These are phyloP conservation scores for Blepharisma japonicum DNA, from an alignment of 73 alveolate genomes.

Conservation along the genomic window DNA sequence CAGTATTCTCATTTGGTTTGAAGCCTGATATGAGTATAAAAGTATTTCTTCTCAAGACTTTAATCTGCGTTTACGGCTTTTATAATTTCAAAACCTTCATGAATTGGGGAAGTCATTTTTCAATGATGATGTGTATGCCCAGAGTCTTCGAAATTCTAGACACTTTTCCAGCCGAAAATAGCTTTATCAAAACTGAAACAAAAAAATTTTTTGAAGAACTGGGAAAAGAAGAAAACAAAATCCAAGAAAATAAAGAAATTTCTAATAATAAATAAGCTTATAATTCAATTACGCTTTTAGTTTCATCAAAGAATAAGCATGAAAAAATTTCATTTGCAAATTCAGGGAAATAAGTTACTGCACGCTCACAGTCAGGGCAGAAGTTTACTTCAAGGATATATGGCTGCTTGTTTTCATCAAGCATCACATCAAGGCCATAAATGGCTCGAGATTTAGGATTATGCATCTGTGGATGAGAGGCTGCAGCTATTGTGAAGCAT, in stretches of 20 bases:
- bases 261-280: slow-evolving; percentile 1
- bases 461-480: slow-evolving; percentile 62
- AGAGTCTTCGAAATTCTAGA: too few species aligned
- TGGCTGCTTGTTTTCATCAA: slow-evolving; percentile 62
- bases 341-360: slow-evolving; percentile 70
- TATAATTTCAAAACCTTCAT: too few species aligned
- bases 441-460: slow-evolving; percentile 61
- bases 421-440: slow-evolving; percentile 84
- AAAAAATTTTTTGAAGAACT: too few species aligned
- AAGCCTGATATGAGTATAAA: too few species aligned
- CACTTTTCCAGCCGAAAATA: too few species aligned
- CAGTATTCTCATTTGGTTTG: too few species aligned
- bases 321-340: slow-evolving; percentile 65
- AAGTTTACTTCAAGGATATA: slow-evolving; percentile 72
- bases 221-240: too few species aligned
- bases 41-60: too few species aligned
- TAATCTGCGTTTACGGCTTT: too few species aligned
- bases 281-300: slow-evolving; percentile 14
- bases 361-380: slow-evolving; percentile 84
- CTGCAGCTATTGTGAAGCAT: slow-evolving; percentile 58
- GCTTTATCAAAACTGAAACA: too few species aligned
- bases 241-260: neutral
- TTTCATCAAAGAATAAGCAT: slow-evolving; percentile 55
- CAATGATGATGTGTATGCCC: too few species aligned
- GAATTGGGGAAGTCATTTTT: too few species aligned